These are phyloP conservation scores for Pestalotiopsis sp. DNA, from an alignment of 2,329 filamentous ascomycete species.

Conservation along the genomic window DNA sequence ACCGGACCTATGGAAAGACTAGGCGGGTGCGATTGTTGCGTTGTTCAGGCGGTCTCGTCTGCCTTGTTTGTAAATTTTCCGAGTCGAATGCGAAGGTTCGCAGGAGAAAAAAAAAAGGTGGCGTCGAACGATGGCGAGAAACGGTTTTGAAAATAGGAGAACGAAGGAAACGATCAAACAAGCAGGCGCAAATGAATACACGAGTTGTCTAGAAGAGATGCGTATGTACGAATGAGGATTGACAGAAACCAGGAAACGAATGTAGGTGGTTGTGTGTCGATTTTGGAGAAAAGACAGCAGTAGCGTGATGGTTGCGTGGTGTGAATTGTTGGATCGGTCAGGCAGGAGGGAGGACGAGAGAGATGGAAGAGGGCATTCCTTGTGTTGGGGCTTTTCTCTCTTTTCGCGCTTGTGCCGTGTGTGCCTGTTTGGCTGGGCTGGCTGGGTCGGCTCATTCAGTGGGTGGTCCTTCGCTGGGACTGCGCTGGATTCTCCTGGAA, in stretches of 20 bases:
- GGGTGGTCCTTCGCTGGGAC: too few species aligned
- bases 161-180: not conserved
- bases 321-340: not conserved
- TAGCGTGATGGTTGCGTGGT: not conserved
- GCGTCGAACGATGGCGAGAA: constrained; percentile 4
- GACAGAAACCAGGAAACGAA: constrained; percentile 5
- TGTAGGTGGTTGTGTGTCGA: not conserved
- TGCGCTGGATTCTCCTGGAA: not conserved
- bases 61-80: not conserved
- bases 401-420: not conserved
- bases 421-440: not conserved
- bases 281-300: not conserved
- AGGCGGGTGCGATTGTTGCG: not conserved
- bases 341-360: not conserved
- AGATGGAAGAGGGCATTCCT: not conserved
- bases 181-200: not conserved
- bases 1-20: not conserved
- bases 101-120: not conserved
- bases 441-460: not conserved
- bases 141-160: not conserved
- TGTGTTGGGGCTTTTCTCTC: not conserved
- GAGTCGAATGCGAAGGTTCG: not conserved
- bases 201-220: not conserved
- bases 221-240: not conserved
- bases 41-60: not conserved